Conservation (phyloP, 208 protist species). For the Trypanosoma cruzi region DNA sequence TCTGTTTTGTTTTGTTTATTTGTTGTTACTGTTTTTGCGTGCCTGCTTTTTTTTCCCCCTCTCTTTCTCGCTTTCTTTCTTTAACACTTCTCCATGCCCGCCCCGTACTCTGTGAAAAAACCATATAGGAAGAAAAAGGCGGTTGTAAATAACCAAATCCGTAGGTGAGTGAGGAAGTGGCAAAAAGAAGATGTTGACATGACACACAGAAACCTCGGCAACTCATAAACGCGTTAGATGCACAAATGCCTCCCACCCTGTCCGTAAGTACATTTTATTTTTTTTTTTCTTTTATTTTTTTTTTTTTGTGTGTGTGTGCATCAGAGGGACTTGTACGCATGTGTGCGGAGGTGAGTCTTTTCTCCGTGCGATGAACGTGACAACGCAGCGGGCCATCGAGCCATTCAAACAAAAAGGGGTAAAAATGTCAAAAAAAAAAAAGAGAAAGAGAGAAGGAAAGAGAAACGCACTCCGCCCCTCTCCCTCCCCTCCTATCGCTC, state of each 20-base stretch:
- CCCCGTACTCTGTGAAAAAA: neutral
- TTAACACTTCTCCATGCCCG: neutral
- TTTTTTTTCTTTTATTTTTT: no score
- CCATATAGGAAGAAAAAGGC: neutral
- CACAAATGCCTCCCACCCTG: neutral
- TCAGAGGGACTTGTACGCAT: no score
- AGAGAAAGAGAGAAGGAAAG: neutral
- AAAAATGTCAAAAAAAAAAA: neutral
- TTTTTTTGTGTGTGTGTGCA: no score
- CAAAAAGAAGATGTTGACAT: neutral
- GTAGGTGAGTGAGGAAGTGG: neutral
- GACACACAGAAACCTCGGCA: neutral
- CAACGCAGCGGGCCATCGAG: neutral
- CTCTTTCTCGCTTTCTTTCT: neutral
- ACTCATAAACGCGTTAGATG: neutral
- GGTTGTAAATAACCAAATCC: neutral
- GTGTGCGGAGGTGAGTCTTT: no score
- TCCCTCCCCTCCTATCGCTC: neutral
- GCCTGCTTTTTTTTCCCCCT: neutral
- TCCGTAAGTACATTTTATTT: no score
- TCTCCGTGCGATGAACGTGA: no score
- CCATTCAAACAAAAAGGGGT: neutral
- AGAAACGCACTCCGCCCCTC: neutral
- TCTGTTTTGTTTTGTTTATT: neutral
- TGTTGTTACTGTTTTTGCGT: neutral